A percentile compares a stretch with the other conserved stretches of the same genome.
phyloP scores from a whole-genome alignment of 176 grass and related monocot genomes.

The Bolboschoenus planiculmis region DNA sequence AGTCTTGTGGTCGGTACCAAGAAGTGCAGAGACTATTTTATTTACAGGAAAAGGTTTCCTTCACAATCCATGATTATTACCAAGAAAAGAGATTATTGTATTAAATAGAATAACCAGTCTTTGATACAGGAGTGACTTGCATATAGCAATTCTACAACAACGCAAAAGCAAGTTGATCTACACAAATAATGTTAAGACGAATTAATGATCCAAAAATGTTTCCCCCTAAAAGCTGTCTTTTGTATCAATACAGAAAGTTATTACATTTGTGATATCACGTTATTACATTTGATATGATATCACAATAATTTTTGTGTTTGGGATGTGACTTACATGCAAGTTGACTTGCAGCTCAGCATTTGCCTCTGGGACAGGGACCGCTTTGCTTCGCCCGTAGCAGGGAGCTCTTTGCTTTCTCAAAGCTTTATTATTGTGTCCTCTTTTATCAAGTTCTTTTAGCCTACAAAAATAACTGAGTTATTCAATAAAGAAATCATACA shows the following conservation, averaged over 20 bases:
- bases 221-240: neutral
- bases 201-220: neutral
- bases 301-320: neutral
- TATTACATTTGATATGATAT: neutral
- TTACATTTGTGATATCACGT: neutral
- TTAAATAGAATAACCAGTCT: neutral
- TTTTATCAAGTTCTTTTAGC: constrained; percentile 10
- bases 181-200: neutral
- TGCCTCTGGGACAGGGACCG: constrained; percentile 42
- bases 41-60: neutral
- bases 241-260: neutral
- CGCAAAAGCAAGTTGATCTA: neutral
- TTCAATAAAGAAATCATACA: neutral
- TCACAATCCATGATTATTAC: neutral
- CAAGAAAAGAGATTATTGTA: neutral
- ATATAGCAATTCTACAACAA: neutral
- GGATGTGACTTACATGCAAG: constrained; percentile 30
- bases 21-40: neutral
- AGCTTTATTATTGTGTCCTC: neutral
- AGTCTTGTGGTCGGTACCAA: neutral
- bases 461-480: constrained; percentile 12
- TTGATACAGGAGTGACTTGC: neutral
- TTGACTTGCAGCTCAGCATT: constrained; percentile 49
- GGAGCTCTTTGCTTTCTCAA: neutral
- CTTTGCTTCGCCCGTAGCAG: constrained; percentile 27